Percentiles rank a stretch among this genome's conserved stretches.
These are phyloP conservation scores for Candida boidinii DNA, from an alignment of 805 yeast species.

Conservation along the genomic window DNA sequence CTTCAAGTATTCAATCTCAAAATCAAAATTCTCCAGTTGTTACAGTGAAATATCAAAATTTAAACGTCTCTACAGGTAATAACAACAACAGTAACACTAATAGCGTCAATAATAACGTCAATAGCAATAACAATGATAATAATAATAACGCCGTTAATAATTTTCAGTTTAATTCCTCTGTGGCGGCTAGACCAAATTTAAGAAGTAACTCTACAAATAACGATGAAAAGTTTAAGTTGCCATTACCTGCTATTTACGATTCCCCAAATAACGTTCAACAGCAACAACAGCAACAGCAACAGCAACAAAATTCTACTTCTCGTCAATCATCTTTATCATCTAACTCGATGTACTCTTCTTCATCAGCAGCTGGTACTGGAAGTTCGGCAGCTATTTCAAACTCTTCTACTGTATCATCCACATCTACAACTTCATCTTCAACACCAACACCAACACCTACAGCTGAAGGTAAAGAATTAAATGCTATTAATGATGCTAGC, in stretches of 20 bases:
- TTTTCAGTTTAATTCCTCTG: background rate
- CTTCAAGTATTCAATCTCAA: too few relatives aligned
- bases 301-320: slow-evolving; percentile 1
- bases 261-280: background rate
- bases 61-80: background rate
- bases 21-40: background rate
- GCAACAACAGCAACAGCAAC: slow-evolving; percentile 1
- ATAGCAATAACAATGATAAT: background rate
- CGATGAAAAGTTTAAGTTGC: slow-evolving; percentile 12
- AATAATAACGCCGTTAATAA: background rate
- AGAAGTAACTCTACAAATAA: slow-evolving; percentile 1
- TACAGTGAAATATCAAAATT: background rate
- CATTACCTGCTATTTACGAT: slow-evolving; percentile 19
- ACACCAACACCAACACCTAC: background rate
- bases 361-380: slow-evolving; percentile 1
- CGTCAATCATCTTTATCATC: background rate
- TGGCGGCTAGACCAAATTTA: background rate
- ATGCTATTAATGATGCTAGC: slow-evolving; percentile 8
- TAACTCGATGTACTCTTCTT: background rate
- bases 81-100: background rate
- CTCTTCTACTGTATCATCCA: background rate
- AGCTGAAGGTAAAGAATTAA: background rate
- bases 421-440: too few relatives aligned
- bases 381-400: slow-evolving; percentile 3
- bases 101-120: background rate